phyloP scores from a whole-genome alignment of 768 basidiomycete genomes.

The Mycena sanguinolenta region DNA sequence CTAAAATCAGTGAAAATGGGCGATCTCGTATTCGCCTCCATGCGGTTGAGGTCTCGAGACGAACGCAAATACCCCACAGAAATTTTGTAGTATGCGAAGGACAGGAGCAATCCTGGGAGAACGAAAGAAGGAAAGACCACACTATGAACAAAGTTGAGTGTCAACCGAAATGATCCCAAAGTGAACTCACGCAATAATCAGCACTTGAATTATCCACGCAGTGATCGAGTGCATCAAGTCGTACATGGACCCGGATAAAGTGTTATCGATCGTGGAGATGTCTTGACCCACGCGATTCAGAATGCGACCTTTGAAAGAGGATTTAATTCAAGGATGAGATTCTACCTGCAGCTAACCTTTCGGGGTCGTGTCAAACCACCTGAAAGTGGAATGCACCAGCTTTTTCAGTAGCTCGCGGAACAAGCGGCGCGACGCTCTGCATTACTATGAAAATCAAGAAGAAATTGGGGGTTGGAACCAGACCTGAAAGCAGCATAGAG shows the following conservation, averaged over 20 bases:
- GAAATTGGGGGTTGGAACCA: not conserved
- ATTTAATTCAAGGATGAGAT: not conserved
- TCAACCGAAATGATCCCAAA: slow-evolving; percentile 63
- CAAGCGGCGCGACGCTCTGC: not conserved
- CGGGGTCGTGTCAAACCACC: slow-evolving; percentile 1
- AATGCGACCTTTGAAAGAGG: not conserved
- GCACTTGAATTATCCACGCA: too few species aligned
- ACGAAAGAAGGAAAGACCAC: slow-evolving; percentile 9
- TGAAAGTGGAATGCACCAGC: not conserved
- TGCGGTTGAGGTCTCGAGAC: slow-evolving; percentile 11
- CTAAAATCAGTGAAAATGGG: slow-evolving; percentile 88
- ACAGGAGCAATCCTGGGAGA: not conserved
- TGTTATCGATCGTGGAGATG: not conserved
- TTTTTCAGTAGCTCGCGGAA: not conserved
- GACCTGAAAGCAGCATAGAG: not conserved
- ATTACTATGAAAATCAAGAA: not conserved
- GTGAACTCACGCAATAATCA: slow-evolving; percentile 72
- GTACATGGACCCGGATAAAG: not conserved
- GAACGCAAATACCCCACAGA: slow-evolving; percentile 4
- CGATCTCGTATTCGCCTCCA: slow-evolving; percentile 18
- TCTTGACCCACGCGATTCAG: not conserved
- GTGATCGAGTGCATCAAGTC: not conserved
- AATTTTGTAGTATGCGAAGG: not conserved
- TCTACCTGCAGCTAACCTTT: not conserved
- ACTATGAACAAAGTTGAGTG: not conserved